Percentiles rank a stretch among this genome's conserved stretches.
Evolutionary conservation across 2,329 filamentous ascomycete species (phyloP).

Genomic region (Trichoderma hamatum): DNA sequence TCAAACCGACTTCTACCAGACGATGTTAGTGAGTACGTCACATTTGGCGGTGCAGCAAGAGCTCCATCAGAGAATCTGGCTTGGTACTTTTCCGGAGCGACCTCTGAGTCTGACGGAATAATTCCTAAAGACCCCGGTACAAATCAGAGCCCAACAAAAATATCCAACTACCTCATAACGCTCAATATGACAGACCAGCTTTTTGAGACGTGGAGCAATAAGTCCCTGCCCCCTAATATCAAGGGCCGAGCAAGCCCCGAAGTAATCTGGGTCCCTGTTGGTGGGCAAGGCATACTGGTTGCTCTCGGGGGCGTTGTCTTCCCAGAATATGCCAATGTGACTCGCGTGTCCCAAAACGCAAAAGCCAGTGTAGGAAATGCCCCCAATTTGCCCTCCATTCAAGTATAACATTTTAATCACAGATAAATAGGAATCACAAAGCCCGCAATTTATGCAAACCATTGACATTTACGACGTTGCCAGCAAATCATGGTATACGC

Average conservation of each 20-base stretch:
- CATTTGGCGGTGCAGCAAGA: constrained; percentile 65
- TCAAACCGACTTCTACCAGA: constrained; percentile 44
- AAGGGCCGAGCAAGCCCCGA: constrained; percentile 64
- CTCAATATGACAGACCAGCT: constrained; percentile 60
- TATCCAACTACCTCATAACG: constrained; percentile 61
- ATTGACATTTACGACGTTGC: constrained; percentile 80
- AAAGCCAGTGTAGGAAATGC: constrained; percentile 40
- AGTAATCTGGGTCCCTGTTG: constrained; percentile 77
- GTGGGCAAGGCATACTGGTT: constrained; percentile 73
- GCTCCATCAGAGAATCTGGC: constrained; percentile 71
- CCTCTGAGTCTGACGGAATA: constrained; percentile 51
- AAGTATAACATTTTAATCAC: constrained; percentile 5
- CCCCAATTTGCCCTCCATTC: background rate
- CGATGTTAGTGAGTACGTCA: constrained; percentile 62
- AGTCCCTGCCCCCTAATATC: constrained; percentile 53
- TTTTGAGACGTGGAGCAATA: constrained; percentile 59
- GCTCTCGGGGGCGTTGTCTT: constrained; percentile 74
- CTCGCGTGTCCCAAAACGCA: constrained; percentile 36
- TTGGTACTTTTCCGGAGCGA: constrained; percentile 71
- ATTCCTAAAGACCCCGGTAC: constrained; percentile 49
- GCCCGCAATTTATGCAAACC: constrained; percentile 69
- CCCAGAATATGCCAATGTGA: constrained; percentile 52
- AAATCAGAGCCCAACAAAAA: constrained; percentile 45
- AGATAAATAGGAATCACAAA: constrained; percentile 58
- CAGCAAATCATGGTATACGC: constrained; percentile 67